phyloP scores from a whole-genome alignment of 805 yeast species.

The Barnettozyma pratensis region DNA sequence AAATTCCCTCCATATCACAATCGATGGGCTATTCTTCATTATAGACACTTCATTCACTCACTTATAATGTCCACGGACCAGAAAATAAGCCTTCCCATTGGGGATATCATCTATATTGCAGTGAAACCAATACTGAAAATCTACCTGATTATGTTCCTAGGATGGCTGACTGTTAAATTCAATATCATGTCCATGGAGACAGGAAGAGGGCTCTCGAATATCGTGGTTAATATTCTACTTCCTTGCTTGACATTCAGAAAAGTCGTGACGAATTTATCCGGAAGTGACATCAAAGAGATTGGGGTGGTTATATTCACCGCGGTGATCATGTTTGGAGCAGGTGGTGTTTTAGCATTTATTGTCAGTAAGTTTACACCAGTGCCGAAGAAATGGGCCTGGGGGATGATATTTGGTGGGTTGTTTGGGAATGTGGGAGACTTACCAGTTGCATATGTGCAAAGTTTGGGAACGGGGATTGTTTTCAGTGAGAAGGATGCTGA shows the following conservation, averaged over 20 bases:
- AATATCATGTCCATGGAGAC: constrained; percentile 44
- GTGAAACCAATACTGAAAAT: constrained; percentile 24
- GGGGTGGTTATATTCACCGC: constrained; percentile 35
- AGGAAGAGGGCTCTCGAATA: constrained; percentile 44
- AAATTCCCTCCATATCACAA: too few relatives aligned
- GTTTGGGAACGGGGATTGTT: constrained; percentile 35
- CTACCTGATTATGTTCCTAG: constrained; percentile 19
- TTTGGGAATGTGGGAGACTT: constrained; percentile 48
- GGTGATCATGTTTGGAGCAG: constrained; percentile 34
- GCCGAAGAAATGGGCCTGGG: constrained; percentile 46
- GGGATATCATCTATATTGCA: constrained; percentile 20
- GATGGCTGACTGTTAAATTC: constrained; percentile 16
- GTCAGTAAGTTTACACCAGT: constrained; percentile 35
- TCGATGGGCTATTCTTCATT: too few relatives aligned
- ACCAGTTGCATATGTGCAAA: constrained; percentile 50
- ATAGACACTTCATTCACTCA: too few relatives aligned
- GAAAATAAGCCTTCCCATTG: constrained; percentile 2
- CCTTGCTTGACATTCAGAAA: constrained; percentile 53
- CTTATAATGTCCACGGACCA: not conserved
- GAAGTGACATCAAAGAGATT: constrained; percentile 46
- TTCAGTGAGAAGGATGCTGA: constrained; percentile 36
- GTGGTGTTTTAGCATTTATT: constrained; percentile 30
- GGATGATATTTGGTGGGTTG: constrained; percentile 42
- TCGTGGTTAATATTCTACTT: constrained; percentile 46
- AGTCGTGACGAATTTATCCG: constrained; percentile 44